Percentiles rank a stretch among this genome's conserved stretches.
Conservation (phyloP, 257 asterid genomes). For the Anisodus acutangulus region DNA sequence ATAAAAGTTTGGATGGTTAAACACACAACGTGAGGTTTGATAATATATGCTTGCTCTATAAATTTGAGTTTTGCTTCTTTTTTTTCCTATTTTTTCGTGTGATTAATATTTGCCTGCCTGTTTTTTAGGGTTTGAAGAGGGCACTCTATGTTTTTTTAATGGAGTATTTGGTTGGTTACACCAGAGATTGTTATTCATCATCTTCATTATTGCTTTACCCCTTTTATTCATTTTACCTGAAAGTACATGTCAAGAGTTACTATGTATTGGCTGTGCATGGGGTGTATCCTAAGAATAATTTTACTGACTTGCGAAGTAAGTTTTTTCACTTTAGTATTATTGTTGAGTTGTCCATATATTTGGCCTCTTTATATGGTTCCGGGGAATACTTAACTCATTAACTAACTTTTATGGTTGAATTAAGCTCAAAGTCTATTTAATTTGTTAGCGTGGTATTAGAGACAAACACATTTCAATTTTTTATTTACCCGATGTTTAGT, state of each 20-base stretch:
- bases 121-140: slow-evolving; percentile 59
- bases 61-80: slow-evolving; percentile 28
- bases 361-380: not conserved
- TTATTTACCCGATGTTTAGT: not conserved
- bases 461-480: not conserved
- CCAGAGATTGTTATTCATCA: not conserved
- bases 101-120: slow-evolving; percentile 52
- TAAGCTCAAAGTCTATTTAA: too few species aligned
- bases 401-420: too few species aligned
- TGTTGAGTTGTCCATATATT: not conserved
- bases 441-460: not conserved
- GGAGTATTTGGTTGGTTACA: slow-evolving; percentile 17
- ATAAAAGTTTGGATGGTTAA: slow-evolving; percentile 44
- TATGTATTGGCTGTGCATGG: slow-evolving; percentile 20
- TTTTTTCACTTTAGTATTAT: not conserved
- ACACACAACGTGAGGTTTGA: slow-evolving; percentile 55
- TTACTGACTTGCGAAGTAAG: slow-evolving; percentile 12
- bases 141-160: slow-evolving; percentile 21
- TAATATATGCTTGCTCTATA: slow-evolving; percentile 33
- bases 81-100: slow-evolving; percentile 40
- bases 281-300: slow-evolving; percentile 3
- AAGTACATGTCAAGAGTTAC: slow-evolving; percentile 5
- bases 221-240: slow-evolving; percentile 5
- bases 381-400: too few species aligned
- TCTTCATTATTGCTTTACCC: not conserved